A percentile compares a stretch with the other conserved stretches of the same genome.
Conservation (phyloP, 148 eudicot species). For the Limonium bicolor region DNA sequence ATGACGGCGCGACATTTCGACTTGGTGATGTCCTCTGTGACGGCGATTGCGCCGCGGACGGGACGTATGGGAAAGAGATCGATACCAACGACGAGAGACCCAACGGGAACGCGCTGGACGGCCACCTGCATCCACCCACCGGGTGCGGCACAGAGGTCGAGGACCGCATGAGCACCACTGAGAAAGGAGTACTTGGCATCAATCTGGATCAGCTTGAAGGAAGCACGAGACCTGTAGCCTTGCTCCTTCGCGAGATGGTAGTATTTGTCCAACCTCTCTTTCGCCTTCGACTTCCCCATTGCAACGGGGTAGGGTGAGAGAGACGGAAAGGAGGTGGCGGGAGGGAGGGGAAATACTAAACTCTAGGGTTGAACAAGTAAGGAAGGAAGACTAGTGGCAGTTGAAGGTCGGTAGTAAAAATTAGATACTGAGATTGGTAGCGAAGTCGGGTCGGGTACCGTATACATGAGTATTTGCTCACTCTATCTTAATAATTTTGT, state of each 20-base stretch:
- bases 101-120: slow-evolving; percentile 65
- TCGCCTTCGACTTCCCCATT: slow-evolving; percentile 90
- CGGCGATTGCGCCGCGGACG: slow-evolving; percentile 49
- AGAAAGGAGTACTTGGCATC: slow-evolving; percentile 64
- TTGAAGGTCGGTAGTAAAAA: too few species aligned
- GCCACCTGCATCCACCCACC: slow-evolving; percentile 95
- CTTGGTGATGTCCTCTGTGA: slow-evolving; percentile 64
- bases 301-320: background rate
- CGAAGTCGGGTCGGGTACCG: too few species aligned
- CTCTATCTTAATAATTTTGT: too few species aligned
- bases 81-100: slow-evolving; percentile 60
- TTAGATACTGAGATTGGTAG: too few species aligned
- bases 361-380: too few species aligned
- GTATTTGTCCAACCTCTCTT: slow-evolving; percentile 73
- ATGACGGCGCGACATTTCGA: slow-evolving; percentile 44
- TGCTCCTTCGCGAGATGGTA: slow-evolving; percentile 82
- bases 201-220: slow-evolving; percentile 78
- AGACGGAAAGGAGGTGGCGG: too few species aligned
- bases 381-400: too few species aligned
- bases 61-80: slow-evolving; percentile 76
- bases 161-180: slow-evolving; percentile 54
- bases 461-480: too few species aligned
- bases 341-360: too few species aligned
- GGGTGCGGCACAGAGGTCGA: slow-evolving; percentile 95
- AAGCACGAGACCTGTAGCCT: slow-evolving; percentile 83